These are phyloP conservation scores for Astrocystis sublimbata DNA, from an alignment of 495 filamentous ascomycete species.

Conservation along the genomic window DNA sequence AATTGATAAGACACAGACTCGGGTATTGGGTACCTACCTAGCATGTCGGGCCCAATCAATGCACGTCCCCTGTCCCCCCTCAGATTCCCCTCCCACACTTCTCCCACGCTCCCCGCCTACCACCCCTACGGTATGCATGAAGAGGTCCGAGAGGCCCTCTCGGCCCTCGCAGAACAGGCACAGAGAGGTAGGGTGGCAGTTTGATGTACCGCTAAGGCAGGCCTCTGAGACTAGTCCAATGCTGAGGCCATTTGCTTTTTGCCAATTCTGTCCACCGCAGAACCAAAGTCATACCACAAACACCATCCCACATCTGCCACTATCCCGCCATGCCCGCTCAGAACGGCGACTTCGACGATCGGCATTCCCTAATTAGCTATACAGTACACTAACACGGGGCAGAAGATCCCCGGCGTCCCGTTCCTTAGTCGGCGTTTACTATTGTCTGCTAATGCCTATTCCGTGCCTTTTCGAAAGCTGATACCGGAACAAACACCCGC, in stretches of 20 bases:
- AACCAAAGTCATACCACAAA: not conserved
- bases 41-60: not conserved
- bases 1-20: not conserved
- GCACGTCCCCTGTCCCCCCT: not conserved
- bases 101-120: not conserved
- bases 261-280: not conserved
- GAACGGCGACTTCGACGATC: constrained; percentile 11
- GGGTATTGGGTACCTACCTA: not conserved
- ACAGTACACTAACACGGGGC: constrained; percentile 3
- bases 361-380: constrained; percentile 6
- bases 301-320: not conserved
- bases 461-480: too few relatives aligned
- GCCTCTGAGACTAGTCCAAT: not conserved
- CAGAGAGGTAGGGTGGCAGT: not conserved
- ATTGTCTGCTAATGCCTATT: too few relatives aligned
- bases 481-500: not conserved
- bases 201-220: not conserved
- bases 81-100: not conserved
- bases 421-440: not conserved
- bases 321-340: too few relatives aligned
- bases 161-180: too few relatives aligned
- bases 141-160: too few relatives aligned
- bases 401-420: not conserved
- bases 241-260: not conserved
- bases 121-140: not conserved